Conservation (phyloP, 139 green algal species). For the Chlorella vulgaris region DNA sequence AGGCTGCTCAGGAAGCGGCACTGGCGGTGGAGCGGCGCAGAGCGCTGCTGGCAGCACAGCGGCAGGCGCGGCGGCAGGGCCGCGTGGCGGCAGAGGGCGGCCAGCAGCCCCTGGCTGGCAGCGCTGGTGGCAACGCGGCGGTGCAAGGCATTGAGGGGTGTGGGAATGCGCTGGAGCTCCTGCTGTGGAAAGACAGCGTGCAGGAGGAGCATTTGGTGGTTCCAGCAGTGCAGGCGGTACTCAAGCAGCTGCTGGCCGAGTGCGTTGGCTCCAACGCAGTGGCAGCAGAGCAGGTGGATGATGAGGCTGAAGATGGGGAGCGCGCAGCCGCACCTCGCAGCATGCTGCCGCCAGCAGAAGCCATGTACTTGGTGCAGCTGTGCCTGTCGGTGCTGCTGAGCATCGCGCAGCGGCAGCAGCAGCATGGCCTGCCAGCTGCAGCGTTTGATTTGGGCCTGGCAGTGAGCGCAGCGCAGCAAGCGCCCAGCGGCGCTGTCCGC, state of each 20-base stretch:
- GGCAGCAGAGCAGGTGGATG: neutral
- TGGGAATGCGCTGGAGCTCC: conserved; percentile 60
- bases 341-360: conserved; percentile 19
- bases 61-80: conserved; percentile 15
- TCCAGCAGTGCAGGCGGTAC: conserved; percentile 27
- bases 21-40: neutral
- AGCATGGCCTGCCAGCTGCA: neutral
- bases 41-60: conserved; percentile 7
- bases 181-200: conserved; percentile 65
- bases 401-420: conserved; percentile 30
- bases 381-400: conserved; percentile 53
- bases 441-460: conserved; percentile 64
- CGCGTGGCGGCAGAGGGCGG: neutral
- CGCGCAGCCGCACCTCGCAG: neutral
- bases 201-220: conserved; percentile 26
- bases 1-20: neutral
- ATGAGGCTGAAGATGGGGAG: neutral
- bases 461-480: conserved; percentile 53
- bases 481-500: conserved; percentile 64
- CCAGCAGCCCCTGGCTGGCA: neutral
- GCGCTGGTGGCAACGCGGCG: neutral
- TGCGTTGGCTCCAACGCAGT: conserved; percentile 26
- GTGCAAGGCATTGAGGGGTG: neutral
- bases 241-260: conserved; percentile 33
- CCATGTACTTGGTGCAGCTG: conserved; percentile 66